Evolutionary conservation across 805 yeast species (phyloP), one percentile per base, ranked within the genome.

Genomic region (Kregervanrija fluxuum): DNA sequence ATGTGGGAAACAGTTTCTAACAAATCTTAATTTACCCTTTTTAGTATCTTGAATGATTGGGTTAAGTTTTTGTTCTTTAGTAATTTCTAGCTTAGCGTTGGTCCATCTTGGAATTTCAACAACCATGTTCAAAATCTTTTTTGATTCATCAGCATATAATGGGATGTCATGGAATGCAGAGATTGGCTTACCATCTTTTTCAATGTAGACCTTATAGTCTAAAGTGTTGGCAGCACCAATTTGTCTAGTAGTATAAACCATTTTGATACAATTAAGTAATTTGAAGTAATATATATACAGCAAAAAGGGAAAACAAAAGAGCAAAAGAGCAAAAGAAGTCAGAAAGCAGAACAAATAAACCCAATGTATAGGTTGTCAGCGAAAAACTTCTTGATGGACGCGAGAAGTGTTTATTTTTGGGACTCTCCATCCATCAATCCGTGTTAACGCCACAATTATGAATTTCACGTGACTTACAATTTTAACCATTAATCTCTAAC

Each of bases 31-130:
- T 69, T 88, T 84, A 55, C 97, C 98, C 77, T 93, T 91, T 76
- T 93, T 93, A 63, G 95, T 86, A 70, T 93, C 99, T 74, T 93
- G 99, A 50, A 86, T 74, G 58, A 93, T 93, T 60, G 99, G 99
- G 75, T 93, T 93, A 64, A 89, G 75, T 38, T 77, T 68, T 56
- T 71, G 71, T 59, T 85, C 95, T 72, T 89, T 90, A 66, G 85
- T 79, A 68, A 90, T 89, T 70, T 93, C 99, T 67, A 90, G 75
- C 75, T 93, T 93, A 54, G 97, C 98, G 66, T 93, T 93, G 62
- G 95, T 78, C 97, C 97, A 91, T 69, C 98, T 85, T 64, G 99
- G 99, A 54, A 93, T 89, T 71, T 93, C 99, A 52, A 93, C 97
- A 58, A 93, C 53, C 64, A 64, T 60, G 77, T 85, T 85, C 55